Evolutionary conservation across 169 alveolate species (phyloP), one percentile per base, ranked within the genome.

Genomic region (Eimeria maxima): DNA sequence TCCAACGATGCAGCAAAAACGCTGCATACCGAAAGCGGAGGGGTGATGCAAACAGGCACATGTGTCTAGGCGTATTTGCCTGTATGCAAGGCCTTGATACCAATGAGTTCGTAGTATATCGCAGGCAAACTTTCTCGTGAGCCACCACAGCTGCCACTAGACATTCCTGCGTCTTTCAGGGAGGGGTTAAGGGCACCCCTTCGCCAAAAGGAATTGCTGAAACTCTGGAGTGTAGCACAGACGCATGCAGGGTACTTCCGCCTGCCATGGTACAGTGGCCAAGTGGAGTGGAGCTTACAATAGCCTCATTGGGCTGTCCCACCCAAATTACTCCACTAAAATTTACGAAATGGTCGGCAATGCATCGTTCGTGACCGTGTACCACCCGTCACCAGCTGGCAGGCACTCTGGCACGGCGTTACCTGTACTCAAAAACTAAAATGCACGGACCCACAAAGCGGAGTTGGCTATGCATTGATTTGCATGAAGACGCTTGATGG

Each of bases 401-500:
- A 44, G 14, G 87, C 87, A 20, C 63, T 44, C 11, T 76, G 87
- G 42, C 87, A 42, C 18, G 87, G 38, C 13, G 60, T 76, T 14
- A 76, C 63, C 14, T 76, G 87, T 60, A 33, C 87, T 20, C 60
- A 20, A 76, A 76, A 76, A 6, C 63, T 5, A 74, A 10, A 45
- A 3, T 60, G 3, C 38, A 57, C 1, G 42, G 20, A 8, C 38
- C 6, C 29, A 10, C 47, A n/a, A 13, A 11, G 14, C 7, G 38
- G 38, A 6, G 6, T 22, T 0, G 87, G 60, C 87, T 44, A 44
- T 24, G 63, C 87, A 10, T 44, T 76, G 60, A 20, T 76, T 38
- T 76, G 87, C 87, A 42, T 20, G 63, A 76, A 57, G 42, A 44
- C 60, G 87, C 87, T 60, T 22, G 60, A 76, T 76, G 87, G 8